Evolutionary conservation across 2,329 filamentous ascomycete genomes (phyloP).

Genomic region (Epichloe aotearoae): DNA sequence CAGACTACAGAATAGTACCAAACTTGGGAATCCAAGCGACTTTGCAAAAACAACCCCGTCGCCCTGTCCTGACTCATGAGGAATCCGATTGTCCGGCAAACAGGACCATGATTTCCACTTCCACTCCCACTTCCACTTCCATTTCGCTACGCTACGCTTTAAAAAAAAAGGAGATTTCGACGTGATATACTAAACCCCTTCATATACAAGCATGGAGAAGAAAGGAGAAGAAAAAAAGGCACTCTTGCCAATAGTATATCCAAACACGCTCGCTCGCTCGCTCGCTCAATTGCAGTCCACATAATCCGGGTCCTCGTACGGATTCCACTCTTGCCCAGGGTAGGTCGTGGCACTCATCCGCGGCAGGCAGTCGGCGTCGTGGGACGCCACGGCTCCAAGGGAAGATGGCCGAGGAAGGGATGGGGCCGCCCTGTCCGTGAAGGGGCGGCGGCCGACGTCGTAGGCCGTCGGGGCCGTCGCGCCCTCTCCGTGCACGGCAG

Average conservation of each 20-base stretch:
- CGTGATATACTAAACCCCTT: neutral
- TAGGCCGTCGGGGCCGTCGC: slow-evolving; percentile 16
- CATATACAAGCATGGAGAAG: slow-evolving; percentile 26
- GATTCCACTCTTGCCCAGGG: slow-evolving; percentile 59
- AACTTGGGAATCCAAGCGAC: too few species aligned
- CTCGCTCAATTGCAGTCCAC: slow-evolving; percentile 12
- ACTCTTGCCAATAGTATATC: slow-evolving; percentile 15
- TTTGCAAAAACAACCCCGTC: too few species aligned
- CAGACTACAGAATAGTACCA: too few species aligned
- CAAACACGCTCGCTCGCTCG: too few species aligned
- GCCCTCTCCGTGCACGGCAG: slow-evolving; percentile 24
- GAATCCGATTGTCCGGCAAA: too few species aligned
- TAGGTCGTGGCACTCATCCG: slow-evolving; percentile 56
- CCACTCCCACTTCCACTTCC: too few species aligned
- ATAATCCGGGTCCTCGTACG: slow-evolving; percentile 27
- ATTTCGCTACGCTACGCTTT: too few species aligned
- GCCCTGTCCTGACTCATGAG: too few species aligned
- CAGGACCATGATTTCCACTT: too few species aligned
- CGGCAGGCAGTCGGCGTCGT: slow-evolving; percentile 22
- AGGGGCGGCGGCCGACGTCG: slow-evolving; percentile 7
- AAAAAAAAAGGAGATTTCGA: too few species aligned
- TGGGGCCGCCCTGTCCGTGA: too few species aligned
- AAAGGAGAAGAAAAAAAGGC: slow-evolving; percentile 36
- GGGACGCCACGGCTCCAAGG: neutral
- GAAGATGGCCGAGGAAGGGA: too few species aligned